These are phyloP conservation scores for Coix lacrymajobi DNA, from an alignment of 176 grass and related monocot genomes.

Conservation along the genomic window DNA sequence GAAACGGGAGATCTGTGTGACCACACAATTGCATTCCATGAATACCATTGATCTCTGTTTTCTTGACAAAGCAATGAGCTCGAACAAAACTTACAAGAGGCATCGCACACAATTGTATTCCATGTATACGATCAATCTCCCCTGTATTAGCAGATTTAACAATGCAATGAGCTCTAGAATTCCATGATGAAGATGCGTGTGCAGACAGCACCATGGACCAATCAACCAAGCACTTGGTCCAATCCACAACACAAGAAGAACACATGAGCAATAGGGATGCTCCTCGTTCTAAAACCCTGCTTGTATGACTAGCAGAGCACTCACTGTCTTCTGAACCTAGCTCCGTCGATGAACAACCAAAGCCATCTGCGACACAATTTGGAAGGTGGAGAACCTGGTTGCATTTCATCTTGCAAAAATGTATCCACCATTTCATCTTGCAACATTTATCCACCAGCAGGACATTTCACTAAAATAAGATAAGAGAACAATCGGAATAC, in stretches of 20 bases:
- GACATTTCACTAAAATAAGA: constrained; percentile 3
- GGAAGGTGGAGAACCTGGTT: neutral
- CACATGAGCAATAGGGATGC: neutral
- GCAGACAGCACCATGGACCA: neutral
- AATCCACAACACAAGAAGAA: neutral
- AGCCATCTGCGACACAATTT: neutral
- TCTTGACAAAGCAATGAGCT: no score
- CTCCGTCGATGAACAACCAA: neutral
- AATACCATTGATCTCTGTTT: neutral
- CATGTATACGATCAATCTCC: neutral
- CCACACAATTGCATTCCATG: neutral
- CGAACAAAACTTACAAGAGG: neutral
- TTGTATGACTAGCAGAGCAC: neutral
- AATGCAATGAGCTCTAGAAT: neutral
- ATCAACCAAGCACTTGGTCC: neutral
- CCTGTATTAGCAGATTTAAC: neutral
- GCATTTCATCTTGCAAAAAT: neutral
- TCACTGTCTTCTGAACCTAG: neutral
- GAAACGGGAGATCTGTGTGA: neutral
- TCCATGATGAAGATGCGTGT: neutral
- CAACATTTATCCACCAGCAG: constrained; percentile 1
- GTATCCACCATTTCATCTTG: neutral
- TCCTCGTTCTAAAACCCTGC: neutral
- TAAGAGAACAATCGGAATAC: constrained; percentile 2
- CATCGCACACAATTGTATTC: neutral